Percentiles rank a stretch among this genome's conserved stretches.
These are phyloP conservation scores for Nothopassalora personata DNA, from an alignment of 2,329 filamentous ascomycete species.

Conservation along the genomic window DNA sequence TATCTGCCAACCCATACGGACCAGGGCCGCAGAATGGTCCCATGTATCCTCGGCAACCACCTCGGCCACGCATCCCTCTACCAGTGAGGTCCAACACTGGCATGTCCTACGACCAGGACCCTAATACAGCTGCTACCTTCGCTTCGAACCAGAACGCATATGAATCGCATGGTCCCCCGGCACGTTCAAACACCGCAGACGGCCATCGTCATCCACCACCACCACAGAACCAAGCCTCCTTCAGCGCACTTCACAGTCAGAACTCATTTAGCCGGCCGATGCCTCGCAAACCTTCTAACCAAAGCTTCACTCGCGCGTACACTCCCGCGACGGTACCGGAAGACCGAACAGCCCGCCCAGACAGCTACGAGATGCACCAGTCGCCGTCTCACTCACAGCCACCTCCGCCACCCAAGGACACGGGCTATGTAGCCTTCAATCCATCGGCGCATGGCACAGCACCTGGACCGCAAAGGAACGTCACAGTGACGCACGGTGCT, in stretches of 20 bases:
- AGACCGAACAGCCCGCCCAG: constrained; percentile 3
- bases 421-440: constrained; percentile 32
- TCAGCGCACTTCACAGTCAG: constrained; percentile 25
- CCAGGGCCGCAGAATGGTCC: constrained; percentile 6
- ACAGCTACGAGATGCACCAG: constrained; percentile 33
- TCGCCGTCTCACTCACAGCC: constrained; percentile 13
- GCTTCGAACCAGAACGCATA: constrained; percentile 13
- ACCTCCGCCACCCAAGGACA: constrained; percentile 7
- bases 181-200: constrained; percentile 25
- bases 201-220: constrained; percentile 19
- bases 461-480: constrained; percentile 12
- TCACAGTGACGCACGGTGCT: constrained; percentile 13
- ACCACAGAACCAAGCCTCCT: constrained; percentile 19
- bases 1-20: constrained; percentile 11
- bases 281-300: constrained; percentile 13
- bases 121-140: constrained; percentile 8
- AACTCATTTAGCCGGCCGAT: constrained; percentile 21
- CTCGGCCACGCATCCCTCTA: constrained; percentile 12
- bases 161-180: constrained; percentile 15
- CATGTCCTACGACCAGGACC: constrained; percentile 12
- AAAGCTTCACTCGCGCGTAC: constrained; percentile 11
- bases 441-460: constrained; percentile 16
- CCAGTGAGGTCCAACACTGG: constrained; percentile 17
- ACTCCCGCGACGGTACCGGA: constrained; percentile 13
- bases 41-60: constrained; percentile 13